Evolutionary conservation across 2,329 filamentous ascomycete genomes (phyloP).

Genomic region (Xylaria sp.): DNA sequence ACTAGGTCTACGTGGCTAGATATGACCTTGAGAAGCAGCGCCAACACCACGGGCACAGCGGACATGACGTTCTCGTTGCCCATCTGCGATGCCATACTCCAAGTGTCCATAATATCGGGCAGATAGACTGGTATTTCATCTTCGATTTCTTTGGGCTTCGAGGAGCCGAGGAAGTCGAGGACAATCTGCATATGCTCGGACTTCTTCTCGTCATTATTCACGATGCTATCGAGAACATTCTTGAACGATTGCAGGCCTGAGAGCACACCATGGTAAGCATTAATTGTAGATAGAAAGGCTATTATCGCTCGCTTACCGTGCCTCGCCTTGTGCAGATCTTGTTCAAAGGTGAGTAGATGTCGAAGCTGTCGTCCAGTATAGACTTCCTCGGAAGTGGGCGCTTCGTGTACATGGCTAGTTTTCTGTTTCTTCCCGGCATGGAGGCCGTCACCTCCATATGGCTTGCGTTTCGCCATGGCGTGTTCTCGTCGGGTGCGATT

Average conservation of each 20-base stretch:
- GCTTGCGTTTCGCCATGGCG: slow-evolving; percentile 41
- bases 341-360: slow-evolving; percentile 71
- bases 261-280: slow-evolving; percentile 5
- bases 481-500: slow-evolving; percentile 13
- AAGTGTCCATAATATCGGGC: slow-evolving; percentile 82
- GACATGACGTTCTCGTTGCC: slow-evolving; percentile 84
- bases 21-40: slow-evolving; percentile 78
- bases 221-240: slow-evolving; percentile 69
- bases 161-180: slow-evolving; percentile 68
- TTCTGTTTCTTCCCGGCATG: slow-evolving; percentile 61
- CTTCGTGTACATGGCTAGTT: slow-evolving; percentile 55
- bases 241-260: slow-evolving; percentile 74
- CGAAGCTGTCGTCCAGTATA: slow-evolving; percentile 69
- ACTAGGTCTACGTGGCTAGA: slow-evolving; percentile 76
- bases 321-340: slow-evolving; percentile 69
- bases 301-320: slow-evolving; percentile 56
- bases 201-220: slow-evolving; percentile 55
- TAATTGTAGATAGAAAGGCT: background rate
- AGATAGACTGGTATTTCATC: slow-evolving; percentile 70
- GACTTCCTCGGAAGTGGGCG: slow-evolving; percentile 66
- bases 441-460: slow-evolving; percentile 39
- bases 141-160: slow-evolving; percentile 55
- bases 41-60: slow-evolving; percentile 78
- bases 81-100: slow-evolving; percentile 80
- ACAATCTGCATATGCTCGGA: slow-evolving; percentile 64